These are phyloP conservation scores for Blastobotrys petasosporus DNA, from an alignment of 1,139 yeast species.

Conservation along the genomic window DNA sequence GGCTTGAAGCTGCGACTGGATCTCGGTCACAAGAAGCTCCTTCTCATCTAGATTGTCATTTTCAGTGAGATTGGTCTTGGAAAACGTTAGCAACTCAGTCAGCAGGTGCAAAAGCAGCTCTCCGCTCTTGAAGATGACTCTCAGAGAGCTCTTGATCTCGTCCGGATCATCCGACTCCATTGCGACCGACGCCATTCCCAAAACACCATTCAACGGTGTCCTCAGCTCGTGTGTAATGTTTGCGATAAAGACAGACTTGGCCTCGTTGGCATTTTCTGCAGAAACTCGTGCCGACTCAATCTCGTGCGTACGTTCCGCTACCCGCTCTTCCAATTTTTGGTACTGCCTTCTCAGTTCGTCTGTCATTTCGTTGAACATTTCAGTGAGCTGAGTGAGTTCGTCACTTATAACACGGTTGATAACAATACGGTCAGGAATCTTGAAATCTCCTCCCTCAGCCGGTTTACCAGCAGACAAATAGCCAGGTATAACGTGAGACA, in stretches of 20 bases:
- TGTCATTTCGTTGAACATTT: constrained; percentile 89
- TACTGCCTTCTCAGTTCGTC: constrained; percentile 84
- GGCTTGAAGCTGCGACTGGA: constrained; percentile 77
- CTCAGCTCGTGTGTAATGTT: constrained; percentile 89
- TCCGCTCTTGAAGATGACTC: constrained; percentile 79
- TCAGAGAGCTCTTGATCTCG: constrained; percentile 66
- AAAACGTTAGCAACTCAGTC: constrained; percentile 79
- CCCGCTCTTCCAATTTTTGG: constrained; percentile 79
- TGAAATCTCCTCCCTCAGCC: constrained; percentile 14
- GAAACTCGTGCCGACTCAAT: constrained; percentile 47
- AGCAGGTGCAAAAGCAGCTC: constrained; percentile 76
- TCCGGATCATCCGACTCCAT: constrained; percentile 72
- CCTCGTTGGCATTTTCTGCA: constrained; percentile 73
- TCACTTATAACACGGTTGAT: constrained; percentile 47
- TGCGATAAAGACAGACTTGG: constrained; percentile 88
- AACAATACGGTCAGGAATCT: constrained; percentile 31
- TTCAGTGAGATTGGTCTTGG: constrained; percentile 58
- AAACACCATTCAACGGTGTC: constrained; percentile 86
- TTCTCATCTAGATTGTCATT: constrained; percentile 74
- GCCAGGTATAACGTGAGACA: too few species aligned
- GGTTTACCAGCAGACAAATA: background rate
- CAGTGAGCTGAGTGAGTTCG: constrained; percentile 84
- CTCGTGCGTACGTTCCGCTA: constrained; percentile 76
- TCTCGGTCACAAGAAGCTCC: constrained; percentile 63
- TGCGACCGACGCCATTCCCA: constrained; percentile 91